Base-by-base conservation (phyloP, 139 green algal genomes). In the Coelastrella sp. region DNA sequence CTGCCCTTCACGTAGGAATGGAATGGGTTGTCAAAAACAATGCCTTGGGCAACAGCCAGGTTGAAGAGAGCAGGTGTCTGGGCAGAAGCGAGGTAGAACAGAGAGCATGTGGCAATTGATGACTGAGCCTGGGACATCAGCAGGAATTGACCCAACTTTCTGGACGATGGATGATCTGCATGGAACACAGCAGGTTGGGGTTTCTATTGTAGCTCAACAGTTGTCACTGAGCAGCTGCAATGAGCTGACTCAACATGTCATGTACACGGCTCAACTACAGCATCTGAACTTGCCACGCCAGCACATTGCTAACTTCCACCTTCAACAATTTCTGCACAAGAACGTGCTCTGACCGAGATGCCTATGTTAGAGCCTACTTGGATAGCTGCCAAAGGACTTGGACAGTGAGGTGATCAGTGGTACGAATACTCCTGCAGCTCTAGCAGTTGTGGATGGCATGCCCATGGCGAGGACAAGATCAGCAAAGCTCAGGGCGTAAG, bases 371-470 rank as follows among this genome's bases (percentile, higher is more conserved):
- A 27, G 27, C 63, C 57, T 80, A 89, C 92, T 91, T 37, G 95
- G 95, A 79, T 93, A 90, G 73, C 79, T 92, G 68, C 88, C 93
- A 21, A 85, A 73, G 4, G 71, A 48, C 38, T 82, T 30, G 32
- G 71, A 79, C 78, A 93, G 53, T 23, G 64, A 87, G 71, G 95
- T 95, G 85, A 99, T 99, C 90, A 99, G 98, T 81, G 97, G 97
- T 89, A 99, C 94, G 86, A 99, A 99, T 75, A 99, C 98, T 81
- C 97, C 97, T 38, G 40, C 84, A 40, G 72, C 71, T 19, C 96
- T 89, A 0, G 97, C 97, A 1, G 95, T 98, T 50, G 97, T 99
- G 74, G 93, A 98, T 43, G 97, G 97, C 97, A 99, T 99, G 72
- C 95, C 95, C 8, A 96, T 96, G 0, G 95, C 94, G 50, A 99